These are phyloP conservation scores for Tuber aestivum DNA, from an alignment of 495 filamentous ascomycete species.

Conservation along the genomic window DNA sequence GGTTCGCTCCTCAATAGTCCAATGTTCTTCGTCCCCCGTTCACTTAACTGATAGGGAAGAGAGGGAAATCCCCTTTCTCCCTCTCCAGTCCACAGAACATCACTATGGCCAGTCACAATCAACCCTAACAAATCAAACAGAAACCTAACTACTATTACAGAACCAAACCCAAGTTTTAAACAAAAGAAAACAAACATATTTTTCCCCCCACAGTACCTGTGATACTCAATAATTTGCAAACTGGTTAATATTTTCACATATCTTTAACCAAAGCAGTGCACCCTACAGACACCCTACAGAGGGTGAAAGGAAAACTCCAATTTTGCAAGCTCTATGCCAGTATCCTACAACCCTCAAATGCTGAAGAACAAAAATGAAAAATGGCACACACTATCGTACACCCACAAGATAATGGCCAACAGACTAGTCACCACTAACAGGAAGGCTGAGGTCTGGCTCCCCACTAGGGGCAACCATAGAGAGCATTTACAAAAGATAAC, in stretches of 20 bases:
- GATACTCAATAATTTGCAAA: not conserved
- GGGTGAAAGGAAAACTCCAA: not conserved
- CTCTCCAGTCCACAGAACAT: too few species aligned
- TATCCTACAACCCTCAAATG: not conserved
- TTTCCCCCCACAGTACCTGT: too few species aligned
- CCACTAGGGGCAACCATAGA: not conserved
- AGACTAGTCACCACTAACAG: not conserved
- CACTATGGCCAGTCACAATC: too few species aligned
- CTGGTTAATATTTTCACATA: not conserved
- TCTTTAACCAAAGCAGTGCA: not conserved
- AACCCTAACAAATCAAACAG: too few species aligned
- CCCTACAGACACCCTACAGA: not conserved
- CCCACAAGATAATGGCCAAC: not conserved
- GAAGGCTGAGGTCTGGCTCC: not conserved
- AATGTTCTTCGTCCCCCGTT: too few species aligned
- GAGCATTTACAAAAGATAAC: not conserved
- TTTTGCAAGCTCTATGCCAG: not conserved
- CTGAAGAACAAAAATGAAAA: not conserved
- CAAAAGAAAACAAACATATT: too few species aligned
- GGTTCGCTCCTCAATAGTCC: too few species aligned
- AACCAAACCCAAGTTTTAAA: too few species aligned
- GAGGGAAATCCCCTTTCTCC: too few species aligned
- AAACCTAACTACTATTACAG: too few species aligned
- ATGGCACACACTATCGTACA: not conserved
- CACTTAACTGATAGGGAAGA: too few species aligned